These are phyloP conservation scores for Annulohypoxylon truncatum DNA, from an alignment of 2,329 filamentous ascomycete species.

Conservation along the genomic window DNA sequence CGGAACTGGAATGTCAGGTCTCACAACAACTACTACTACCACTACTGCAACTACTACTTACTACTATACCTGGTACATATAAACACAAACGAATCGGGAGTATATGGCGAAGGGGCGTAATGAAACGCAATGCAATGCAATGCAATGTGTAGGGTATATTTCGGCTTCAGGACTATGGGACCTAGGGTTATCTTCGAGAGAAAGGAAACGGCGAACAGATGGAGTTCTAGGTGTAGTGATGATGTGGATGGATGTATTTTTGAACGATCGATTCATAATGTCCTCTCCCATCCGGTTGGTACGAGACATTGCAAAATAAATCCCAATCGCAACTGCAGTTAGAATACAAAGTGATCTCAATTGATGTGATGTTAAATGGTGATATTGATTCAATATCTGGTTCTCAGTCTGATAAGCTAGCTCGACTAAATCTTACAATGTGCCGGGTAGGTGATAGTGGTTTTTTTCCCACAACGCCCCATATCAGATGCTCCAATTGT, in stretches of 20 bases:
- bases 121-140: not conserved
- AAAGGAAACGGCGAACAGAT: not conserved
- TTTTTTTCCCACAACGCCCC: not conserved
- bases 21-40: not conserved
- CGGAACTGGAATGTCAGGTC: not conserved
- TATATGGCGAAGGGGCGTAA: conserved; percentile 2
- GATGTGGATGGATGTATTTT: not conserved
- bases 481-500: not conserved
- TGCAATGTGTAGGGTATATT: not conserved
- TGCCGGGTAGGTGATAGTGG: not conserved
- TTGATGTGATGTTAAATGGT: not conserved
- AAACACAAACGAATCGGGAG: not conserved
- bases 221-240: not conserved
- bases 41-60: not conserved
- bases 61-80: not conserved
- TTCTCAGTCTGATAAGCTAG: not conserved
- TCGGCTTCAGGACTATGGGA: not conserved
- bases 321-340: not conserved
- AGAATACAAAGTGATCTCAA: not conserved
- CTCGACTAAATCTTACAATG: not conserved
- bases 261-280: not conserved
- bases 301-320: not conserved
- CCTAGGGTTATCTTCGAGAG: not conserved
- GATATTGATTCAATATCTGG: not conserved
- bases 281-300: not conserved